Conservation (phyloP, 768 basidiomycete genomes). For the Rubroboletus pulcherrimus region DNA sequence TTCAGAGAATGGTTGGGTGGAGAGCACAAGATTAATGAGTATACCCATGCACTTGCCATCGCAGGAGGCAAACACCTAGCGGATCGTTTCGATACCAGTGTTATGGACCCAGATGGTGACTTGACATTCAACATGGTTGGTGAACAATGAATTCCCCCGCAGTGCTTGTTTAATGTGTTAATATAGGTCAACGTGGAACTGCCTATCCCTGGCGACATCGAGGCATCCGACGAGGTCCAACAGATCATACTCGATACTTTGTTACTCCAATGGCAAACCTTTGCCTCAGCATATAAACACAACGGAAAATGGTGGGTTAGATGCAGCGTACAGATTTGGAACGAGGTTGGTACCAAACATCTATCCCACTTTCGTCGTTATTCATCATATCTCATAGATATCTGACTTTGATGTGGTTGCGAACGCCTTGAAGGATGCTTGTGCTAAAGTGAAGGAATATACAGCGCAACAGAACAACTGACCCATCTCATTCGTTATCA, state of each 20-base stretch:
- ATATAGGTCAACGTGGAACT: slow-evolving; percentile 40
- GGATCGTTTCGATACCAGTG: slow-evolving; percentile 53
- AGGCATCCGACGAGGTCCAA: slow-evolving; percentile 13
- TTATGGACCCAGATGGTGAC: slow-evolving; percentile 59
- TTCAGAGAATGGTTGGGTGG: slow-evolving; percentile 76
- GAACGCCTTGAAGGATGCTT: slow-evolving; percentile 25
- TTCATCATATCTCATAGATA: slow-evolving; percentile 15
- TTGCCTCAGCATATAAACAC: slow-evolving; percentile 16
- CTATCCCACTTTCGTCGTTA: background rate
- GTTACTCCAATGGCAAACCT: slow-evolving; percentile 21
- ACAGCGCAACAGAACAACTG: background rate
- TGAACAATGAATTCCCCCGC: background rate
- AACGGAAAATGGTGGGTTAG: slow-evolving; percentile 32
- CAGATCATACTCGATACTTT: slow-evolving; percentile 16
- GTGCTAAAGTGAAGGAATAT: slow-evolving; percentile 12
- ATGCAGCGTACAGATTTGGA: slow-evolving; percentile 32
- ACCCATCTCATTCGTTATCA: background rate
- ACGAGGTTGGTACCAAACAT: slow-evolving; percentile 22
- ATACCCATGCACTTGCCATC: slow-evolving; percentile 67
- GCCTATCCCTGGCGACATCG: slow-evolving; percentile 31
- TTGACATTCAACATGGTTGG: slow-evolving; percentile 69
- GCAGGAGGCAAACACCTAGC: slow-evolving; percentile 61
- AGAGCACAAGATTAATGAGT: slow-evolving; percentile 64
- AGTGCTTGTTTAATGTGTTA: background rate
- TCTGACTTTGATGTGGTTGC: slow-evolving; percentile 32